phyloP scores from a whole-genome alignment of 768 basidiomycete genomes.

The Lanmaoa pseudosensibilis region DNA sequence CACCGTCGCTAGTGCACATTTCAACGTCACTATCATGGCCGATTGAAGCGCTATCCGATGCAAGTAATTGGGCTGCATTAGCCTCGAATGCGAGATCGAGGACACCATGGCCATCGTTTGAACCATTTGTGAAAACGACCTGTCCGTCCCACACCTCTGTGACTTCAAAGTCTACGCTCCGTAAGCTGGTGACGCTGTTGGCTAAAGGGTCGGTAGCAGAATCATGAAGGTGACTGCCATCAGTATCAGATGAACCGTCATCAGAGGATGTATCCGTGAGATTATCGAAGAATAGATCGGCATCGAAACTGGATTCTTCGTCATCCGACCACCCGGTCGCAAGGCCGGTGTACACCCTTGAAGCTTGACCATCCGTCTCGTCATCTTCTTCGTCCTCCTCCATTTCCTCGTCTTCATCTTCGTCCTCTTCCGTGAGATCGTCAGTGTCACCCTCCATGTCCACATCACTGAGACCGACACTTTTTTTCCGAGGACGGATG shows the following conservation, averaged over 20 bases:
- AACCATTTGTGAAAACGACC: constrained; percentile 67
- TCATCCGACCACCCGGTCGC: constrained; percentile 79
- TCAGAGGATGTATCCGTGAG: constrained; percentile 57
- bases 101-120: constrained; percentile 47
- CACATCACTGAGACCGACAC: constrained; percentile 61
- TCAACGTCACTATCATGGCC: constrained; percentile 53
- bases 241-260: constrained; percentile 39
- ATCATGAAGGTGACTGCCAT: constrained; percentile 47
- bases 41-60: constrained; percentile 48
- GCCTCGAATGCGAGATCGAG: constrained; percentile 73
- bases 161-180: constrained; percentile 52
- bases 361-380: constrained; percentile 45
- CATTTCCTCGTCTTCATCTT: constrained; percentile 44
- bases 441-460: constrained; percentile 65
- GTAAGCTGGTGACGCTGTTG: constrained; percentile 37
- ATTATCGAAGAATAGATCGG: constrained; percentile 81
- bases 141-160: constrained; percentile 76
- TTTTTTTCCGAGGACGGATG: constrained; percentile 66
- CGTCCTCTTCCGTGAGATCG: constrained; percentile 59
- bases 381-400: constrained; percentile 46
- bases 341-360: constrained; percentile 56
- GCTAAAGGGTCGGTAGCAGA: constrained; percentile 22
- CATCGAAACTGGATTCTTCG: constrained; percentile 77
- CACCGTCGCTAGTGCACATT: constrained; percentile 40
- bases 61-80: constrained; percentile 51